Percentiles rank a stretch among this genome's conserved stretches.
Conservation (phyloP, 208 protist genomes). For the Angomonas deanei region DNA sequence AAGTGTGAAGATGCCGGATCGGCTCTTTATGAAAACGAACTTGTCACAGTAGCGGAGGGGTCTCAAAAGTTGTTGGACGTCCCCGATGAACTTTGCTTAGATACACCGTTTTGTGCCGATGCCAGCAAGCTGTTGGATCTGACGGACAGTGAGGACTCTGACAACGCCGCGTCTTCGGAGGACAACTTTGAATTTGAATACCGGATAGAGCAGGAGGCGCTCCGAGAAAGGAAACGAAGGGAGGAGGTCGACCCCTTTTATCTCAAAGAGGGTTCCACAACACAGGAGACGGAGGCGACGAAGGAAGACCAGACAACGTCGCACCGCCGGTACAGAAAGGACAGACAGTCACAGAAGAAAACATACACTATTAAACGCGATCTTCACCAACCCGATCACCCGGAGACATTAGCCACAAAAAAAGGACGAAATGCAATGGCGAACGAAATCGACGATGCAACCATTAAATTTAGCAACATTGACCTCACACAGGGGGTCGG, state of each 20-base stretch:
- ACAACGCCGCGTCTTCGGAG: constrained; percentile 4
- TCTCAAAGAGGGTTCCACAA: constrained; percentile 24
- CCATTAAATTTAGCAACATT: constrained; percentile 59
- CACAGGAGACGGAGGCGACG: neutral
- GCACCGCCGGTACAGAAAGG: neutral
- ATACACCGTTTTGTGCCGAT: constrained; percentile 56
- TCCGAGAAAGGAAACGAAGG: constrained; percentile 33
- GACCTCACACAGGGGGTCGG: constrained; percentile 68
- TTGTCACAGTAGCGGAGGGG: constrained; percentile 46
- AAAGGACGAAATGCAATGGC: constrained; percentile 12
- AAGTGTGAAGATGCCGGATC: constrained; percentile 27
- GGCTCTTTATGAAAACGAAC: constrained; percentile 43
- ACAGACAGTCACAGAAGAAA: constrained; percentile 7
- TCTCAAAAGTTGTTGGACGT: constrained; percentile 54
- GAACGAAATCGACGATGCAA: constrained; percentile 73
- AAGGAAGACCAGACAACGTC: neutral
- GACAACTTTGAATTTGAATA: constrained; percentile 37
- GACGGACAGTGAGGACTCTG: constrained; percentile 39
- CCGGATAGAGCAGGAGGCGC: constrained; percentile 42
- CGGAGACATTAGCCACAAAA: constrained; percentile 16
- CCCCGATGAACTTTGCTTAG: constrained; percentile 49
- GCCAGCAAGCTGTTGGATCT: constrained; percentile 38
- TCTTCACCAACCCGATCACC: constrained; percentile 44
- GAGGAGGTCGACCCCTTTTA: constrained; percentile 73
- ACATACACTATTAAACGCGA: constrained; percentile 57